Percentiles rank a stretch among this genome's conserved stretches.
phyloP scores from a whole-genome alignment of 345 rosid genomes.

The Euphorbia lathyris region DNA sequence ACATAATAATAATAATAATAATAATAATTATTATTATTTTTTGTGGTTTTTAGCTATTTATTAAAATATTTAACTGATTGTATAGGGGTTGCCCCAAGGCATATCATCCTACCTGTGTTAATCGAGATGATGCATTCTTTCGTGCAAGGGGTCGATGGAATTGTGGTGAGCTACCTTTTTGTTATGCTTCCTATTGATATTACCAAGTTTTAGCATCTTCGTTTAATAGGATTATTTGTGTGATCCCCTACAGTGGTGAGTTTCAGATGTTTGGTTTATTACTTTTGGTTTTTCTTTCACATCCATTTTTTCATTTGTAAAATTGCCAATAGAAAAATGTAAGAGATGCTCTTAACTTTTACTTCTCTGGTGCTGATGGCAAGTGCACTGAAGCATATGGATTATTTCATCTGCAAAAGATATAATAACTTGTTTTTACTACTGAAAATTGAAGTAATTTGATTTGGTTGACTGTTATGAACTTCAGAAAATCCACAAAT shows the following conservation, averaged over 20 bases:
- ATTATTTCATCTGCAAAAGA: background rate
- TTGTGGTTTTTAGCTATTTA: slow-evolving; percentile 4
- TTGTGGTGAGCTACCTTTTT: slow-evolving; percentile 62
- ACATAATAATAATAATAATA: too few species aligned
- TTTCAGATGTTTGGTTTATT: slow-evolving; percentile 15
- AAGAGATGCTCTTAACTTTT: background rate
- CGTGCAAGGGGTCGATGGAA: slow-evolving; percentile 87
- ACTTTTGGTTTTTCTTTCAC: background rate
- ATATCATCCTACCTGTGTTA: slow-evolving; percentile 88
- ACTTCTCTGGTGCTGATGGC: background rate
- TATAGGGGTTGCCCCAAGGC: slow-evolving; percentile 98
- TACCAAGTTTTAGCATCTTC: background rate
- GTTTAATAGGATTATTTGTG: background rate
- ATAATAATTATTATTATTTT: too few species aligned
- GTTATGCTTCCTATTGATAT: background rate
- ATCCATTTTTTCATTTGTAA: background rate
- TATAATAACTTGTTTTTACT: background rate
- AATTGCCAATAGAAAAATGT: background rate
- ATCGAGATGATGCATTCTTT: slow-evolving; percentile 88
- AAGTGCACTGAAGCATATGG: background rate
- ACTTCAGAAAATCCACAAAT: slow-evolving; percentile 9
- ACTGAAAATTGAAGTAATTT: background rate
- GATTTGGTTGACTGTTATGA: background rate
- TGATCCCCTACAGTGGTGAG: background rate
- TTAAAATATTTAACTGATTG: slow-evolving; percentile 14